These are phyloP conservation scores for Alternaria ethzedia DNA, from an alignment of 2,329 filamentous ascomycete species.

Conservation along the genomic window DNA sequence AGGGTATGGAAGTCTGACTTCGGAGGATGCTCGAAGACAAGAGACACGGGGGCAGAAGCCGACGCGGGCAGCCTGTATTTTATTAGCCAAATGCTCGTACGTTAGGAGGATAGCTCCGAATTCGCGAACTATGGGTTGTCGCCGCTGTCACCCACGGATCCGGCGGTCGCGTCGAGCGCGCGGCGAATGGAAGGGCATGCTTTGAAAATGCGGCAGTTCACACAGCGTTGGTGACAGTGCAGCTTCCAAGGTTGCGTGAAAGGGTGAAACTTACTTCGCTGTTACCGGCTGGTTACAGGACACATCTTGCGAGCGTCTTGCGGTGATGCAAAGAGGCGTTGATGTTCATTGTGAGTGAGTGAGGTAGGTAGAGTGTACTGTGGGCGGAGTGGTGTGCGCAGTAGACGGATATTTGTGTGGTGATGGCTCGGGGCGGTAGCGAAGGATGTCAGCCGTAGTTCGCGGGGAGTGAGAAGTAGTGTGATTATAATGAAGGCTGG, in stretches of 20 bases:
- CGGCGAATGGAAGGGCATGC: conserved; percentile 5
- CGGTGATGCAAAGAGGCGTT: conserved; percentile 33
- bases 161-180: not conserved
- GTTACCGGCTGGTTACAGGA: conserved; percentile 34
- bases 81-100: conserved; percentile 10
- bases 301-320: conserved; percentile 37
- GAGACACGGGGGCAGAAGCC: conserved; percentile 23
- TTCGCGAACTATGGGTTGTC: conserved; percentile 1
- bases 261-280: conserved; percentile 27
- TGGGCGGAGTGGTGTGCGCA: not conserved
- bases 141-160: conserved; percentile 6
- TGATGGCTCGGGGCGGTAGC: conserved; percentile 24
- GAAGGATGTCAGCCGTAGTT: conserved; percentile 14
- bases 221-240: not conserved
- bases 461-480: conserved; percentile 11
- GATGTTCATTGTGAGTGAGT: conserved; percentile 28
- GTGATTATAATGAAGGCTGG: conserved; percentile 13
- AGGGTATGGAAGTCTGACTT: conserved; percentile 2
- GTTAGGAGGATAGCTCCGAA: not conserved
- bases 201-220: not conserved
- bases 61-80: conserved; percentile 18
- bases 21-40: conserved; percentile 3
- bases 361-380: not conserved
- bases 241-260: not conserved
- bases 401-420: conserved; percentile 11